These are phyloP conservation scores for Lathyrus tuberosus DNA, from an alignment of 306 rosid species.

Conservation along the genomic window DNA sequence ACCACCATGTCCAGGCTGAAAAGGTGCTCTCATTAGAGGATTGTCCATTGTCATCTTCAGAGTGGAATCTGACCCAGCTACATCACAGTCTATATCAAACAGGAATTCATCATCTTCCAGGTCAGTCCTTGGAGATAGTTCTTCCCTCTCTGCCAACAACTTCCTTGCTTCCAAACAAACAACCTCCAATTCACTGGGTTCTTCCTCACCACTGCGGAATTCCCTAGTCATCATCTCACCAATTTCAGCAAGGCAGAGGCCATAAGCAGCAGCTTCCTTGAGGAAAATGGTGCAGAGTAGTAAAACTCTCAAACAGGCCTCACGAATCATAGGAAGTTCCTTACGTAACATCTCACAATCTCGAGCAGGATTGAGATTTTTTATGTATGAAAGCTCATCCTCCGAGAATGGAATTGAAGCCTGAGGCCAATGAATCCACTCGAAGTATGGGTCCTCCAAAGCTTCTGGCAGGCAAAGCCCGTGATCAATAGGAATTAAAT, in stretches of 20 bases:
- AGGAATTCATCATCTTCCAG: conserved; percentile 56
- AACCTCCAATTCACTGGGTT: conserved; percentile 94
- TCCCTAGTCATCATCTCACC: conserved; percentile 99
- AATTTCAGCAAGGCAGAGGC: conserved; percentile 92
- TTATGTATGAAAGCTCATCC: conserved; percentile 83
- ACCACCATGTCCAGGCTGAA: conserved; percentile 47
- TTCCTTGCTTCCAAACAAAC: conserved; percentile 84
- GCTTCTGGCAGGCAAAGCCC: conserved; percentile 96
- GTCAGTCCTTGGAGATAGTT: conserved; percentile 61
- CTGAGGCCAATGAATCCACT: conserved; percentile 99
- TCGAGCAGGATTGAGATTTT: conserved; percentile 56
- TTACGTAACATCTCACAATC: conserved; percentile 80
- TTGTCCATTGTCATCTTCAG: conserved; percentile 50
- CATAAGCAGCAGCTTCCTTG: conserved; percentile 75
- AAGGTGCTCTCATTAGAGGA: conserved; percentile 43
- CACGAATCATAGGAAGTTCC: conserved; percentile 97
- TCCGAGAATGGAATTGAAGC: conserved; percentile 94
- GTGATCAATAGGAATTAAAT: conserved; percentile 93
- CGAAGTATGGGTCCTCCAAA: conserved; percentile 96
- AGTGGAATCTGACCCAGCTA: conserved; percentile 43
- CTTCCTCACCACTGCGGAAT: conserved; percentile 83
- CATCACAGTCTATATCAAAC: conserved; percentile 79
- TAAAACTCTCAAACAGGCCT: conserved; percentile 87
- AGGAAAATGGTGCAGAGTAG: conserved; percentile 89
- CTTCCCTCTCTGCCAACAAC: conserved; percentile 71